Evolutionary conservation across 768 basidiomycete species (phyloP).

Genomic region (Pulveroboletus frians): DNA sequence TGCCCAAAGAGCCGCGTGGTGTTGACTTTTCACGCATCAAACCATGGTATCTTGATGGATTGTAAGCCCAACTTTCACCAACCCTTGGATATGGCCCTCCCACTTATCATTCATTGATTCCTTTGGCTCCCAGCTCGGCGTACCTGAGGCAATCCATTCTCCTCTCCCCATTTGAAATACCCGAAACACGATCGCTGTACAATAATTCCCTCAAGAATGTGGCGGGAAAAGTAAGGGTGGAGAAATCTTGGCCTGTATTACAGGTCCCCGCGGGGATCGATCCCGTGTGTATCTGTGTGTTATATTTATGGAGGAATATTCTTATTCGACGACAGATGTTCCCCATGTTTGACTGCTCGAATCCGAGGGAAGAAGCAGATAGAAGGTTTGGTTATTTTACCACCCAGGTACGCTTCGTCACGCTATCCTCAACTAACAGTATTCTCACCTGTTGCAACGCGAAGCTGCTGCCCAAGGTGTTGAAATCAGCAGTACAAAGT

Average conservation of each 20-base stretch:
- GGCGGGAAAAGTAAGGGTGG: constrained; percentile 72
- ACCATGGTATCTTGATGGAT: constrained; percentile 94
- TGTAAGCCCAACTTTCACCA: constrained; percentile 51
- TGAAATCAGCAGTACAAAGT: constrained; percentile 93
- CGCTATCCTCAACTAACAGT: background rate
- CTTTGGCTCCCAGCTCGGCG: constrained; percentile 48
- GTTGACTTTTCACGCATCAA: constrained; percentile 96
- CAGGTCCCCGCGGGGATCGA: constrained; percentile 79
- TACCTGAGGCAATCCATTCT: constrained; percentile 89
- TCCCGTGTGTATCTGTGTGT: constrained; percentile 46
- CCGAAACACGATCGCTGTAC: constrained; percentile 80
- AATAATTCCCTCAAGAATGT: constrained; percentile 75
- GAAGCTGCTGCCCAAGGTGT: constrained; percentile 72
- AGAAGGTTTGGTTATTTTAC: constrained; percentile 86
- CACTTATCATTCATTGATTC: constrained; percentile 8
- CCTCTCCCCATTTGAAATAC: constrained; percentile 82
- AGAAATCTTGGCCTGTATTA: constrained; percentile 66
- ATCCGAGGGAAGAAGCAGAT: constrained; percentile 75
- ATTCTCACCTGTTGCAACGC: background rate
- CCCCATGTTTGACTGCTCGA: constrained; percentile 64
- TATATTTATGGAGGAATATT: background rate
- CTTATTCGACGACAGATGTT: constrained; percentile 48
- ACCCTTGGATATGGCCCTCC: constrained; percentile 68
- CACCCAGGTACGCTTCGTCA: constrained; percentile 54
- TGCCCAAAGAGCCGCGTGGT: constrained; percentile 91